These are phyloP conservation scores for Epichloe sibirici DNA, from an alignment of 2,329 filamentous ascomycete species.

Conservation along the genomic window DNA sequence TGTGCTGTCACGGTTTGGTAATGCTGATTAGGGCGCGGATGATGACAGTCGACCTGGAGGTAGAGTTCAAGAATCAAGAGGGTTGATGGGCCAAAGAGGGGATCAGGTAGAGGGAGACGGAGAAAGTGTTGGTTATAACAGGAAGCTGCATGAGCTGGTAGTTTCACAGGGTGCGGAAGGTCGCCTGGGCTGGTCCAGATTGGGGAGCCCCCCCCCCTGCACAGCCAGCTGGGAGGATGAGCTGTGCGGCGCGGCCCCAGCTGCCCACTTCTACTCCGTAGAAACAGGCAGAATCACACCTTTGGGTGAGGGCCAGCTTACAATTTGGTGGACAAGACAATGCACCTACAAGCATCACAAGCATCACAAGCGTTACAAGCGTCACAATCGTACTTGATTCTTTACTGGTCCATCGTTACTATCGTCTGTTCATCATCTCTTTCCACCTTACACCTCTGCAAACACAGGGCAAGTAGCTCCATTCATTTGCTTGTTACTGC, in stretches of 20 bases:
- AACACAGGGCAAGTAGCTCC: background rate
- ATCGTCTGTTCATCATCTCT: background rate
- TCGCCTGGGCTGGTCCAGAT: background rate
- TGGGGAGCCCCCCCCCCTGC: conserved; percentile 6
- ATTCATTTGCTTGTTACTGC: conserved; percentile 3
- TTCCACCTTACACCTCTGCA: background rate
- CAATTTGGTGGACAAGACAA: background rate
- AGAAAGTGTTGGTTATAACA: background rate
- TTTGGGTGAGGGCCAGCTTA: background rate
- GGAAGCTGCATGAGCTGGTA: background rate
- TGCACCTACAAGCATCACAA: background rate
- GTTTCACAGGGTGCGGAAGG: background rate
- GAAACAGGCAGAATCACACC: conserved; percentile 16
- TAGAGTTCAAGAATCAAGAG: background rate
- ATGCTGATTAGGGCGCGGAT: background rate
- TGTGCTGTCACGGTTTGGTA: background rate
- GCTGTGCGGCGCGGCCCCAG: background rate
- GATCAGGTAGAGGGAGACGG: background rate
- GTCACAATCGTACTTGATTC: background rate
- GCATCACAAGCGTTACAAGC: background rate
- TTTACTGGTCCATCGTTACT: background rate
- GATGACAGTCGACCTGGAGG: background rate
- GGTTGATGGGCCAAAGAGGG: background rate
- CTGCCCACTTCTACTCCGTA: conserved; percentile 12
- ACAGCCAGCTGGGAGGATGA: background rate